phyloP scores from a whole-genome alignment of 2,329 filamentous ascomycete genomes.

The Xylariaceae sp. region DNA sequence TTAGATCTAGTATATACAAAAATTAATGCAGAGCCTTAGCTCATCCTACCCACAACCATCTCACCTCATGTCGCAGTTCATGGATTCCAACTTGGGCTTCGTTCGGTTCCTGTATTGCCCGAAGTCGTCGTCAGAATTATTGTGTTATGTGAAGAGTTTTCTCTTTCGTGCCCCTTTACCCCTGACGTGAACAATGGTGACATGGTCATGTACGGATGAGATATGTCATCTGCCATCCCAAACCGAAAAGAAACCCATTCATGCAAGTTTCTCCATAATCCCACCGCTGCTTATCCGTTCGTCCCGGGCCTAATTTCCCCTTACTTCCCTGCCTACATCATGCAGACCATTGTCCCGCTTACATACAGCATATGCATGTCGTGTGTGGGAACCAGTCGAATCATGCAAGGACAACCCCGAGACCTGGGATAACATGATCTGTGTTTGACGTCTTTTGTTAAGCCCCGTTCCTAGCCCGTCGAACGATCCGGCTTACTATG shows the following conservation, averaged over 20 bases:
- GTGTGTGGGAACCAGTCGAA: background rate
- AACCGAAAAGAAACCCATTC: background rate
- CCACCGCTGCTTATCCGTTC: background rate
- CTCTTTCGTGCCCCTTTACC: no score
- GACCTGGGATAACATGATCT: constrained; percentile 6
- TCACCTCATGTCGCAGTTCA: background rate
- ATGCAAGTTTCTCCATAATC: background rate
- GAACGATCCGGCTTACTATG: background rate
- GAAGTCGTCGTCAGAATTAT: no score
- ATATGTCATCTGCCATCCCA: background rate
- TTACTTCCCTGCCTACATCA: background rate
- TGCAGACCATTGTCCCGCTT: background rate
- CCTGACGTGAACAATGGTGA: no score
- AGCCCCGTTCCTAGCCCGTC: background rate
- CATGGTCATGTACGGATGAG: no score
- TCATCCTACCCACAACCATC: constrained; percentile 1
- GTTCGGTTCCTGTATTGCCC: no score
- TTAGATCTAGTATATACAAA: constrained; percentile 5
- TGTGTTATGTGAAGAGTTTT: no score
- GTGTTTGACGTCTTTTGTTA: constrained; percentile 7
- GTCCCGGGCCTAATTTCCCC: background rate
- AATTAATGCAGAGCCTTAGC: constrained; percentile 6
- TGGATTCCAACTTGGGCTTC: background rate
- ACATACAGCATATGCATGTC: background rate
- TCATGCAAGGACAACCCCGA: background rate